These are phyloP conservation scores for Pyrenophora teres DNA, from an alignment of 2,329 filamentous ascomycete genomes.

Conservation along the genomic window DNA sequence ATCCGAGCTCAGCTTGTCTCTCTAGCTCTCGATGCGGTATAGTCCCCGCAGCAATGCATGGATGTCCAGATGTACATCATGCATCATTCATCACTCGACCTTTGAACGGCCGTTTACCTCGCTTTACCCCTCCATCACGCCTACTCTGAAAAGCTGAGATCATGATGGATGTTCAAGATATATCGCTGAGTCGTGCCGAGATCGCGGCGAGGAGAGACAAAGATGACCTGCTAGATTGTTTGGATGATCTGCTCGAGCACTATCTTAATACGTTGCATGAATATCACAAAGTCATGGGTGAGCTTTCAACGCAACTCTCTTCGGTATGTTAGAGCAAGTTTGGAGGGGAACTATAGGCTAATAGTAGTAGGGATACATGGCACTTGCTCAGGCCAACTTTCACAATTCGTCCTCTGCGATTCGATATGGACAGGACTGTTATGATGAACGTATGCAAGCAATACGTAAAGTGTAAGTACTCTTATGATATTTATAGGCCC, in stretches of 20 bases:
- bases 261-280: constrained; percentile 70
- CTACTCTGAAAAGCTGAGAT: neutral
- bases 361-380: constrained; percentile 49
- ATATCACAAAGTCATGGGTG: constrained; percentile 64
- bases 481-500: neutral
- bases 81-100: constrained; percentile 2
- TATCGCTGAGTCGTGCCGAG: neutral
- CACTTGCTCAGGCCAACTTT: constrained; percentile 77
- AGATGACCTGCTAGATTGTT: constrained; percentile 46
- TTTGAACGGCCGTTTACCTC: too few relatives aligned
- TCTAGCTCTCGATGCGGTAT: constrained; percentile 22
- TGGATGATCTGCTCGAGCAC: constrained; percentile 67
- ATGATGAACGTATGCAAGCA: constrained; percentile 75
- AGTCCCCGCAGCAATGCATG: constrained; percentile 16
- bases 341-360: neutral
- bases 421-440: constrained; percentile 71
- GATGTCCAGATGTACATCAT: too few relatives aligned
- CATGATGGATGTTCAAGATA: constrained; percentile 18
- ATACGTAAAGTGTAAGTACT: constrained; percentile 52
- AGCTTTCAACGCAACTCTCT: constrained; percentile 61
- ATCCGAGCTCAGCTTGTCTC: constrained; percentile 9
- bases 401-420: constrained; percentile 65
- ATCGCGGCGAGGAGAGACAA: constrained; percentile 15
- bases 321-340: constrained; percentile 51
- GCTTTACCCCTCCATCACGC: neutral